Evolutionary conservation across 768 basidiomycete species (phyloP).

Genomic region (Phanerochaete carnosa): DNA sequence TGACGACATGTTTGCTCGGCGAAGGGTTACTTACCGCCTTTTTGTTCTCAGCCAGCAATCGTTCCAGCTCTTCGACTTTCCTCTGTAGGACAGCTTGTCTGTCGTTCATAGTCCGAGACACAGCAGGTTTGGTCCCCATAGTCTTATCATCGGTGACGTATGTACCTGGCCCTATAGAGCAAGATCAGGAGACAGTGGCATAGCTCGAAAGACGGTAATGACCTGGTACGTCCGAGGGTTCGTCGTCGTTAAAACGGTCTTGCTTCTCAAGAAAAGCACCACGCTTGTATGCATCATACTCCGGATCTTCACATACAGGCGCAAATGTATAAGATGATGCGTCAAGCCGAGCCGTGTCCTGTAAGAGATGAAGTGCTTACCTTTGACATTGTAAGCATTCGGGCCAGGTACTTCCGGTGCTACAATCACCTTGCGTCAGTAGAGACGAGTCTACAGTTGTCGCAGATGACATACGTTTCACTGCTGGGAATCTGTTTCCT

Average conservation of each 20-base stretch:
- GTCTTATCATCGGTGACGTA: constrained; percentile 24
- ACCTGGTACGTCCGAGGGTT: constrained; percentile 41
- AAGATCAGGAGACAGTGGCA: background rate
- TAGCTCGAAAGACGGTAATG: background rate
- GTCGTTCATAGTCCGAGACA: constrained; percentile 30
- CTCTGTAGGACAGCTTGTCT: constrained; percentile 53
- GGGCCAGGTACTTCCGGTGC: constrained; percentile 53
- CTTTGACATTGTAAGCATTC: constrained; percentile 44
- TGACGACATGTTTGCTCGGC: background rate
- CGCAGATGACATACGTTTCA: constrained; percentile 1
- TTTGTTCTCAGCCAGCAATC: constrained; percentile 62
- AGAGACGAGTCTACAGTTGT: background rate
- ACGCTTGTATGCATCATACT: constrained; percentile 50
- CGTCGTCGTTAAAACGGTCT: constrained; percentile 47
- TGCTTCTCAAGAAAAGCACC: constrained; percentile 58
- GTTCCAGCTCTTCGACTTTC: constrained; percentile 64
- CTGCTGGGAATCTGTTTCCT: constrained; percentile 5
- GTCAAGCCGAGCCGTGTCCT: background rate
- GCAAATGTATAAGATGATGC: no score
- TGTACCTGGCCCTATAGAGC: constrained; percentile 33
- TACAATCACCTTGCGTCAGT: constrained; percentile 16
- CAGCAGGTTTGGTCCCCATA: constrained; percentile 23
- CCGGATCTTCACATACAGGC: constrained; percentile 31
- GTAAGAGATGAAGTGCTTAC: constrained; percentile 20
- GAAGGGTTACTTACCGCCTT: constrained; percentile 44